Evolutionary conservation across 345 rosid species (phyloP).

Genomic region (Sonneratia caseolaris): DNA sequence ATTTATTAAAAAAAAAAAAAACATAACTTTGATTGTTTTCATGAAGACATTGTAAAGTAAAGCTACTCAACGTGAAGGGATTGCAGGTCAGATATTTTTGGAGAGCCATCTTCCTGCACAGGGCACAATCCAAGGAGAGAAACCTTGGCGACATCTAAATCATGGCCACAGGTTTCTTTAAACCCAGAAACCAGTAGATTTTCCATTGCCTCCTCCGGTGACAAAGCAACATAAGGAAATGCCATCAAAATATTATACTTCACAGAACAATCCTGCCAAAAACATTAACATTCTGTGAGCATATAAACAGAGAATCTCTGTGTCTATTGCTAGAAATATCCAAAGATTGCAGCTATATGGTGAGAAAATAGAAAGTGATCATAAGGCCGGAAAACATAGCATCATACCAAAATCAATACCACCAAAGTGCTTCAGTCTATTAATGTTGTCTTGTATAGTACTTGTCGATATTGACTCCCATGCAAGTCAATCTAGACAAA

Average conservation of each 20-base stretch:
- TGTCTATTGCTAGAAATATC: slow-evolving; percentile 52
- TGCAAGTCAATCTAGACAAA: too few relatives aligned
- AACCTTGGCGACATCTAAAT: slow-evolving; percentile 37
- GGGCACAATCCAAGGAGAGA: slow-evolving; percentile 71
- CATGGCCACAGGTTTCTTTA: slow-evolving; percentile 49
- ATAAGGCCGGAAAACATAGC: slow-evolving; percentile 4
- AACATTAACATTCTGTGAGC: slow-evolving; percentile 7
- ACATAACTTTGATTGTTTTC: not conserved
- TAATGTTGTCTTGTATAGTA: not conserved
- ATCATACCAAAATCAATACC: not conserved
- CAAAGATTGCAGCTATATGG: slow-evolving; percentile 50
- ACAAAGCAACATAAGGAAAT: slow-evolving; percentile 68
- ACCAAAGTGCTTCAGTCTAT: not conserved
- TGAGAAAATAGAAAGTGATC: slow-evolving; percentile 9
- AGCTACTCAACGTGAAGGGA: slow-evolving; percentile 47
- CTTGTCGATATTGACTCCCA: too few relatives aligned
- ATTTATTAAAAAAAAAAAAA: not conserved
- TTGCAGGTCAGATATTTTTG: slow-evolving; percentile 49
- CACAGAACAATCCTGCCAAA: slow-evolving; percentile 44
- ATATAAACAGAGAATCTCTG: slow-evolving; percentile 20
- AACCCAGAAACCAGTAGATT: slow-evolving; percentile 58
- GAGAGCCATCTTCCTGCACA: slow-evolving; percentile 44
- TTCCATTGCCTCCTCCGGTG: slow-evolving; percentile 70
- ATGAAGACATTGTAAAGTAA: not conserved
- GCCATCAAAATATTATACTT: slow-evolving; percentile 81